Conservation (phyloP, 164 flowering plant genomes). For the Stephania japonica region DNA sequence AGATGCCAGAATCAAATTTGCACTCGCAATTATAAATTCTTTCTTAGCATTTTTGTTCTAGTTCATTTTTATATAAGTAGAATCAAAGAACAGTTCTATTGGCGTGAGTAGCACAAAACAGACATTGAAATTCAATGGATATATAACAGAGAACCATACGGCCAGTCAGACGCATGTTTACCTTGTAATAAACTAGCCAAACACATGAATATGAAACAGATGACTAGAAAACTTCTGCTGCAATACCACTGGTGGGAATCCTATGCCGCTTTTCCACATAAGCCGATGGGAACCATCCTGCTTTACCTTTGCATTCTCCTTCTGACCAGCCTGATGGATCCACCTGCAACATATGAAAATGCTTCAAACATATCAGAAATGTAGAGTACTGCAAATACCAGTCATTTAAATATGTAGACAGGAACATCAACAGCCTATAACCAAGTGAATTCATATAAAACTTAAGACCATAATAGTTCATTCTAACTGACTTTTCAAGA, state of each 20-base stretch:
- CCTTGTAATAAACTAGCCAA: not conserved
- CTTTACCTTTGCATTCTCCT: conserved; percentile 85
- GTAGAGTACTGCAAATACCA: not conserved
- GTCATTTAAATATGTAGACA: not conserved
- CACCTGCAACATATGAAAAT: conserved; percentile 35
- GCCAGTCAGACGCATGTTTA: not conserved
- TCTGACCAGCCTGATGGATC: conserved; percentile 82
- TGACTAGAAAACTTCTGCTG: conserved; percentile 37
- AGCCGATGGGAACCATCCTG: conserved; percentile 88
- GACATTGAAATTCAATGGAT: not conserved
- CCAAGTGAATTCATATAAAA: no score
- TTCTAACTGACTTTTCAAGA: no score
- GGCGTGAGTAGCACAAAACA: no score
- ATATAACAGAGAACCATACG: not conserved
- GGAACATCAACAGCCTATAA: no score
- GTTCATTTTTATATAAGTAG: no score
- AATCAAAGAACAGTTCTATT: no score
- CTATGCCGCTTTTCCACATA: conserved; percentile 74
- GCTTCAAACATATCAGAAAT: not conserved
- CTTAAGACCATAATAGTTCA: no score
- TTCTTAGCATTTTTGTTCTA: no score
- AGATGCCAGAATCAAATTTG: no score
- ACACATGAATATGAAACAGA: not conserved
- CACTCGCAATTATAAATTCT: no score
- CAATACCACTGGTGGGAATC: conserved; percentile 42